phyloP scores from a whole-genome alignment of 106 monocot genomes.

The Dioscorea alata region DNA sequence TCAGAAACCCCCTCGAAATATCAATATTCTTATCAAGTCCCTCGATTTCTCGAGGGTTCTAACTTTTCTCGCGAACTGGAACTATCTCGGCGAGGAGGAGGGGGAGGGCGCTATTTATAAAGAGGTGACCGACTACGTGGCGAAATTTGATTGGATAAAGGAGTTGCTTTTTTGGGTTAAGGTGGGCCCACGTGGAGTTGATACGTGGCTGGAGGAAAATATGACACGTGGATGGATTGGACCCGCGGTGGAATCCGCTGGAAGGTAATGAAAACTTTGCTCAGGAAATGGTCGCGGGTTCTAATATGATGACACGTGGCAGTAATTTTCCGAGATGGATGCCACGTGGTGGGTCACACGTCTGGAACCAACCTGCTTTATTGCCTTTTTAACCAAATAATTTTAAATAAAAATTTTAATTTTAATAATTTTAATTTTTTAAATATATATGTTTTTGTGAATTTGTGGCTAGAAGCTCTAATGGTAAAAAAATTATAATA shows the following conservation, averaged over 20 bases:
- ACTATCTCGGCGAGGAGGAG: neutral
- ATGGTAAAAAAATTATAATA: too few relatives aligned
- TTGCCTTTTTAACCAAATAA: too few relatives aligned
- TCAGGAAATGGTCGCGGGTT: too few relatives aligned
- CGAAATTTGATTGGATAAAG: neutral
- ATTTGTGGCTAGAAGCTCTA: too few relatives aligned
- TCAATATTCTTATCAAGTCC: neutral
- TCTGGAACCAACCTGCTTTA: too few relatives aligned
- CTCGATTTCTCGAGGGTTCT: too few relatives aligned
- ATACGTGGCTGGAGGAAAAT: neutral
- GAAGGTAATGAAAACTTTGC: neutral
- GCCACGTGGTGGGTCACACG: too few relatives aligned
- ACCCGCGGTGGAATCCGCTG: neutral
- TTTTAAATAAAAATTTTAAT: too few relatives aligned
- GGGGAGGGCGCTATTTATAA: neutral
- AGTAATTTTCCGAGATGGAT: too few relatives aligned
- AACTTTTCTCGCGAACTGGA: neutral
- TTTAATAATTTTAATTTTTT: too few relatives aligned
- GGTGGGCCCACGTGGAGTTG: neutral
- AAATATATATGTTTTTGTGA: too few relatives aligned
- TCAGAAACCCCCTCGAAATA: neutral
- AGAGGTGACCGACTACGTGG: neutral
- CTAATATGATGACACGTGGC: too few relatives aligned
- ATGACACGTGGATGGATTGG: neutral
- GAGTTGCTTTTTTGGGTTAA: neutral